Conservation (phyloP, 345 rosid genomes). For the Turritis glabra region DNA sequence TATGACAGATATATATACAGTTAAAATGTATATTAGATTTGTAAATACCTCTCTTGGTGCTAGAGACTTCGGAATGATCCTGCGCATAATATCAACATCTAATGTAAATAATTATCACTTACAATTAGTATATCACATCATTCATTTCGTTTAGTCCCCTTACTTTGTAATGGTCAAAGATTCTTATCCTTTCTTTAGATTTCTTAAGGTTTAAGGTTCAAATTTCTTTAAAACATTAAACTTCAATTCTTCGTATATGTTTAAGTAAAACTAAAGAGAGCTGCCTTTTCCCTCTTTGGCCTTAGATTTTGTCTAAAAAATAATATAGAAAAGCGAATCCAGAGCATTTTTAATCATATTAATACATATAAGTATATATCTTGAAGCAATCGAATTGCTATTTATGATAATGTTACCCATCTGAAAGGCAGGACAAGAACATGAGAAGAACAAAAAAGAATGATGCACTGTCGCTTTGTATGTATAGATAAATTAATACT, state of each 20-base stretch:
- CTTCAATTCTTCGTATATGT: not conserved
- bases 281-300: not conserved
- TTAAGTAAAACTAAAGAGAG: slow-evolving; percentile 10
- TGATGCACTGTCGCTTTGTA: slow-evolving; percentile 28
- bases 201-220: not conserved
- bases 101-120: not conserved
- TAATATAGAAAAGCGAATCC: slow-evolving; percentile 33
- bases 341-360: not conserved
- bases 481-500: not conserved
- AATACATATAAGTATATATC: not conserved
- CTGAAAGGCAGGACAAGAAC: slow-evolving; percentile 33
- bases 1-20: not conserved
- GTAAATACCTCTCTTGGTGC: slow-evolving; percentile 73
- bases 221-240: not conserved
- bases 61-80: slow-evolving; percentile 75
- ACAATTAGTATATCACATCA: not conserved
- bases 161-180: slow-evolving; percentile 13
- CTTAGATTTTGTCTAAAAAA: not conserved
- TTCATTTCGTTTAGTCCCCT: not conserved
- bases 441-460: slow-evolving; percentile 28
- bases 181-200: not conserved
- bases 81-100: slow-evolving; percentile 50
- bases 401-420: slow-evolving; percentile 35
- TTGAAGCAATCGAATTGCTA: slow-evolving; percentile 20
- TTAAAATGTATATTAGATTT: not conserved